Conservation (phyloP, 2,329 filamentous ascomycete genomes). For the Plectosphaerella cucumerina region DNA sequence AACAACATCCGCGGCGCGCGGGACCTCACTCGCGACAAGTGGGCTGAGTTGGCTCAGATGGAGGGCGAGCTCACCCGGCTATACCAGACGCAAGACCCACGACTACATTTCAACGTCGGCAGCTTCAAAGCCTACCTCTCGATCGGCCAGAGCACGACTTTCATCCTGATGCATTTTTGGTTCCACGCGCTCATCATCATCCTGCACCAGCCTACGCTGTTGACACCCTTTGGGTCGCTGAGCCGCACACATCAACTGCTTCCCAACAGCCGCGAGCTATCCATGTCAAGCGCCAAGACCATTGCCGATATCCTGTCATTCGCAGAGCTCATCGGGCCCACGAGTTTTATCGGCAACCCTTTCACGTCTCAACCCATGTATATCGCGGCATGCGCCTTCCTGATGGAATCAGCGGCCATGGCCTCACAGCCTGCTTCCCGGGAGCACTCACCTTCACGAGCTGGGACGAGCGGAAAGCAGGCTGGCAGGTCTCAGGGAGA, state of each 20-base stretch:
- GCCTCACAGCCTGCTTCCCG: constrained; percentile 64
- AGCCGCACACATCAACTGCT: constrained; percentile 65
- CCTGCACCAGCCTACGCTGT: constrained; percentile 75
- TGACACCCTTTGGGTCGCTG: constrained; percentile 67
- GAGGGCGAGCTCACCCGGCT: constrained; percentile 71
- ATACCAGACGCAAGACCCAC: constrained; percentile 69
- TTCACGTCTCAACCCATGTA: constrained; percentile 91
- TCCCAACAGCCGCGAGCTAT: constrained; percentile 73
- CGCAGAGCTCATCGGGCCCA: constrained; percentile 78
- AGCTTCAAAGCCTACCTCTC: constrained; percentile 86
- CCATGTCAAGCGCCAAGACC: constrained; percentile 87
- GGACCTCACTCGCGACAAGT: constrained; percentile 71
- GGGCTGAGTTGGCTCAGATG: constrained; percentile 69
- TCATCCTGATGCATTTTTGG: constrained; percentile 84
- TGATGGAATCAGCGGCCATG: constrained; percentile 74
- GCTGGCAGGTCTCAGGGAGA: constrained; percentile 2
- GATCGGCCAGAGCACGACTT: constrained; percentile 77
- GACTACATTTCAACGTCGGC: constrained; percentile 75
- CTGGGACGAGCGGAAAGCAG: constrained; percentile 18
- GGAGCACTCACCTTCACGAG: constrained; percentile 41
- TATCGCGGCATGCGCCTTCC: constrained; percentile 82
- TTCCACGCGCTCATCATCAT: constrained; percentile 84
- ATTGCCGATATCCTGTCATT: constrained; percentile 87
- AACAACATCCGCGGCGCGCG: constrained; percentile 73
- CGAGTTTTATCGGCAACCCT: constrained; percentile 81